Base-by-base conservation (phyloP, 306 rosid species). In the Prinsepia uniflora region DNA sequence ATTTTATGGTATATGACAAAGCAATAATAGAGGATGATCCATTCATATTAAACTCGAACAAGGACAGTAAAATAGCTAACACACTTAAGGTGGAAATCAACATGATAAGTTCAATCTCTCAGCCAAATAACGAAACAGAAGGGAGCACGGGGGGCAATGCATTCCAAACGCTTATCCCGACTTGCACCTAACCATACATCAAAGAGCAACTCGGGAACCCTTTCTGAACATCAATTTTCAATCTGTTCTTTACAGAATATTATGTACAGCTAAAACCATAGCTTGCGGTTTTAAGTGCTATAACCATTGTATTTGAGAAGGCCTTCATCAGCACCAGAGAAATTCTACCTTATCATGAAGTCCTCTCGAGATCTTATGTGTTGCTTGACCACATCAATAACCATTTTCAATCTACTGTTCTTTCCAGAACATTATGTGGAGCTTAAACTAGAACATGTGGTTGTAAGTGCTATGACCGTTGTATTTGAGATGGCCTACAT, bases 281-380 rank as follows among this genome's bases (percentile, higher is more conserved):
- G 10, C 30, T 53, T 18, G 6, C 50, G 7, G 61, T 41, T 41
- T 4, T 2, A 52, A 44, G 18, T 18, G 50, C 18, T 40, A 52
- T 36, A 40, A 7, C 17, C 58, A 19, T 10, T 7, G 40, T 20
- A 10, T 40, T 41, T n/a, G 45, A n/a, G 0, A 57, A 13, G 22
- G 54, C 10, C 17, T 42, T 14, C 52, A 42, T 13, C 19, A 67
- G 41, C 8, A 24, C 65, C 56, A 15, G 73, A 65, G 22, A 67
- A n/a, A 65, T 14, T 5, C 7, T 79, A 90, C 98, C 98, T 89
- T 90, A 59, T 87, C 89, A 34, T 83, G 80, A 79, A 94, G 85
- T 82, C 97, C 98, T 79, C 95, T 90, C 30, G 85, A 84, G 72
- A 94, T 80, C 79, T 79, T 89, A 67, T 87, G 96, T 43, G 83